Conservation (phyloP, 2,329 filamentous ascomycete genomes). For the Beauveria asiatica region DNA sequence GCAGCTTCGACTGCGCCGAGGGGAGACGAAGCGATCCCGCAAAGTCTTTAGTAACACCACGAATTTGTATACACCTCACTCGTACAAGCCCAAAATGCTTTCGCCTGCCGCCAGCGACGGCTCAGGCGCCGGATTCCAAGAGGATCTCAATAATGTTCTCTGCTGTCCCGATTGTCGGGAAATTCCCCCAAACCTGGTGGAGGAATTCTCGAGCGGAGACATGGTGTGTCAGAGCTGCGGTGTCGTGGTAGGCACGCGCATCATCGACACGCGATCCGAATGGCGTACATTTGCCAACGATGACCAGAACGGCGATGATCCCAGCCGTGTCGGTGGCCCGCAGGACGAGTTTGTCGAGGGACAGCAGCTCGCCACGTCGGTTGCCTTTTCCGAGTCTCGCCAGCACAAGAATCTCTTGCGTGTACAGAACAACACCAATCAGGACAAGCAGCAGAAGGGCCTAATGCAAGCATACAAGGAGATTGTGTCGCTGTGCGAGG, state of each 20-base stretch:
- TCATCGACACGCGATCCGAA: constrained; percentile 92
- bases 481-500: constrained; percentile 80
- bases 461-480: constrained; percentile 81
- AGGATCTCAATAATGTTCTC: constrained; percentile 79
- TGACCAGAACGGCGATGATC: constrained; percentile 91
- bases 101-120: constrained; percentile 27
- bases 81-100: constrained; percentile 39
- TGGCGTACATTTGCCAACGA: constrained; percentile 99
- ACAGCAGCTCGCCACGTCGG: constrained; percentile 79
- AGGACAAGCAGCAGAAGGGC: constrained; percentile 75
- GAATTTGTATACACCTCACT: constrained; percentile 35
- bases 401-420: constrained; percentile 68
- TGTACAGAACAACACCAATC: constrained; percentile 76
- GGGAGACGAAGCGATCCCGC: constrained; percentile 27
- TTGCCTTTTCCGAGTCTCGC: constrained; percentile 71
- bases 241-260: constrained; percentile 79
- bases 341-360: constrained; percentile 85
- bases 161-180: constrained; percentile 89
- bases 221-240: constrained; percentile 90
- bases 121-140: constrained; percentile 46
- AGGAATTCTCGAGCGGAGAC: constrained; percentile 87
- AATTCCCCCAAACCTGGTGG: constrained; percentile 81
- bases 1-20: constrained; percentile 25
- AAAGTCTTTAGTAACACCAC: constrained; percentile 32
- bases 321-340: constrained; percentile 93